Conservation (phyloP, 441 rosid genomes). For the Metrosideros polymorpha region DNA sequence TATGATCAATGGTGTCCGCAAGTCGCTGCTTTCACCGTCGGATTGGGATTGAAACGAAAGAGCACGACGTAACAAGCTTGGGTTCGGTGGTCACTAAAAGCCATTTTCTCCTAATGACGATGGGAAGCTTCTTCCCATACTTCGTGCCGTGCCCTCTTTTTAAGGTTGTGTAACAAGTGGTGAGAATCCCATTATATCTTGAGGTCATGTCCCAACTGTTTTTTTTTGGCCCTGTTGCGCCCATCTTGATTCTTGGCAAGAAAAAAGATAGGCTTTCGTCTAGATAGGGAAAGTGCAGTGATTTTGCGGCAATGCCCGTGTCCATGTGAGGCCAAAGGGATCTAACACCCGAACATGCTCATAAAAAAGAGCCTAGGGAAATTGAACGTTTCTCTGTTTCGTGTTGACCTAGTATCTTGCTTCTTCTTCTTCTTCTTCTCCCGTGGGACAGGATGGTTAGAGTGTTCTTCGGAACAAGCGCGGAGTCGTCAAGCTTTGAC, state of each 20-base stretch:
- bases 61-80: background rate
- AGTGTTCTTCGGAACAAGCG: too few relatives aligned
- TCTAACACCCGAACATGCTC: too few relatives aligned
- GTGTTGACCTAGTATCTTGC: too few relatives aligned
- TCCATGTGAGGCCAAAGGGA: background rate
- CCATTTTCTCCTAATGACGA: background rate
- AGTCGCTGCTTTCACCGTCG: background rate
- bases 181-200: background rate
- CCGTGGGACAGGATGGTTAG: too few relatives aligned
- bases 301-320: background rate
- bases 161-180: background rate
- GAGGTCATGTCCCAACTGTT: background rate
- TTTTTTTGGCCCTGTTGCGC: background rate
- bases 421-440: too few relatives aligned
- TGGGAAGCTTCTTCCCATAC: background rate
- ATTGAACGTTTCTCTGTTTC: too few relatives aligned
- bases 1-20: background rate
- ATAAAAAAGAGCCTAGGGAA: too few relatives aligned
- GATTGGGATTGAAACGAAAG: background rate
- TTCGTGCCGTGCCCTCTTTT: background rate
- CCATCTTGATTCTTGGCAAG: background rate
- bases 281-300: fast-evolving
- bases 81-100: background rate
- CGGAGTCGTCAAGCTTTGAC: too few relatives aligned
- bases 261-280: background rate